Percentiles rank a stretch among this genome's conserved stretches.
These are phyloP conservation scores for Knufia petricola DNA, from an alignment of 2,329 filamentous ascomycete species.

Conservation along the genomic window DNA sequence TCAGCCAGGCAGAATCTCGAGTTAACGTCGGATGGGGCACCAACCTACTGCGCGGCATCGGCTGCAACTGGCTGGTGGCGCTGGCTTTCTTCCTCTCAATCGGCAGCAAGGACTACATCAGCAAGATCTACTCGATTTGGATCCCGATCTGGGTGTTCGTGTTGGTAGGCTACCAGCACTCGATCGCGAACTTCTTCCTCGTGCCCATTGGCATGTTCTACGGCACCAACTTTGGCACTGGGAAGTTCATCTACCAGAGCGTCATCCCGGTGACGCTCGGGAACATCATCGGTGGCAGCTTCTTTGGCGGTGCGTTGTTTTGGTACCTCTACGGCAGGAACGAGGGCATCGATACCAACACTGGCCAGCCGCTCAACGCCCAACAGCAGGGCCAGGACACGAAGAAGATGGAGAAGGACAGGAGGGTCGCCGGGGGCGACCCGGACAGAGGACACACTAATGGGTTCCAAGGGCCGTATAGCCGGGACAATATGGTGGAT, in stretches of 20 bases:
- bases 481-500: no score
- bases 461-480: no score
- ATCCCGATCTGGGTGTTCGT: constrained; percentile 38
- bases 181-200: constrained; percentile 42
- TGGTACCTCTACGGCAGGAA: constrained; percentile 43
- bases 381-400: no score
- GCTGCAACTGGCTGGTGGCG: constrained; percentile 51
- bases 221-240: constrained; percentile 32
- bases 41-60: constrained; percentile 47
- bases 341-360: no score
- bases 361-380: no score
- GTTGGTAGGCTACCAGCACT: neutral
- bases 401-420: no score
- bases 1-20: constrained; percentile 40
- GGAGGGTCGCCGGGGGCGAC: no score
- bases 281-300: constrained; percentile 44
- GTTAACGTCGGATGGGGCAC: constrained; percentile 39
- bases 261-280: constrained; percentile 46
- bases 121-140: constrained; percentile 49
- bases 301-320: constrained; percentile 44
- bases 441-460: no score
- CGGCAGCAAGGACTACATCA: constrained; percentile 42
- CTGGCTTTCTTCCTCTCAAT: constrained; percentile 42
- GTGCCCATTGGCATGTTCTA: constrained; percentile 45
- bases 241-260: constrained; percentile 49